Conservation (phyloP, 2,329 filamentous ascomycete genomes). For the Albophoma yamanashiensis region DNA sequence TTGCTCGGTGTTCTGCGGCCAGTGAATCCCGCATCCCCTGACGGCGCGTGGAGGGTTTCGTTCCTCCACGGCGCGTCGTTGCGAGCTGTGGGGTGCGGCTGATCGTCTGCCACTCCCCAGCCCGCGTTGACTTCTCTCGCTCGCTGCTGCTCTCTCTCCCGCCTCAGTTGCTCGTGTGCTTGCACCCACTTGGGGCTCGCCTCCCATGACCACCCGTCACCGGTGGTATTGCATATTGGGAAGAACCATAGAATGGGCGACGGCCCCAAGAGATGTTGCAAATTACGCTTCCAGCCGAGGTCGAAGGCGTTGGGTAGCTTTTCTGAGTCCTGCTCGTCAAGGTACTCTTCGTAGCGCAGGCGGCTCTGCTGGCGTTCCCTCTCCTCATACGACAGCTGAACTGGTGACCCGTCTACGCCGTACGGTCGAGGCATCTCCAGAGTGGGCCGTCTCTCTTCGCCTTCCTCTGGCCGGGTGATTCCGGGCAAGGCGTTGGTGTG, state of each 20-base stretch:
- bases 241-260: conserved; percentile 64
- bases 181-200: conserved; percentile 69
- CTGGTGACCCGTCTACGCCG: conserved; percentile 20
- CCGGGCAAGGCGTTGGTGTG: conserved; percentile 75
- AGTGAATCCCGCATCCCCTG: conserved; percentile 5
- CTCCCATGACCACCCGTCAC: conserved; percentile 94
- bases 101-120: conserved; percentile 41
- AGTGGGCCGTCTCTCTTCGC: conserved; percentile 44
- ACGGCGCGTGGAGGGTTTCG: neutral
- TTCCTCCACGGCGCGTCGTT: neutral
- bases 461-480: conserved; percentile 71
- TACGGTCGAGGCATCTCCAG: conserved; percentile 5
- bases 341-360: conserved; percentile 56
- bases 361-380: conserved; percentile 43
- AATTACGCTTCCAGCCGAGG: conserved; percentile 70
- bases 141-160: conserved; percentile 48
- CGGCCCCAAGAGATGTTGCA: conserved; percentile 72
- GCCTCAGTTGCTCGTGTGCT: conserved; percentile 52
- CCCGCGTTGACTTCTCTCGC: conserved; percentile 55
- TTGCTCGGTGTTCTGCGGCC: conserved; percentile 36
- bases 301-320: conserved; percentile 92
- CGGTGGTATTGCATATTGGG: conserved; percentile 74
- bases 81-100: neutral
- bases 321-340: conserved; percentile 81
- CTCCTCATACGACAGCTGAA: conserved; percentile 42